Percentiles rank a stretch among this genome's conserved stretches.
These are phyloP conservation scores for Perilla frutescens DNA, from an alignment of 257 asterid species.

Conservation along the genomic window DNA sequence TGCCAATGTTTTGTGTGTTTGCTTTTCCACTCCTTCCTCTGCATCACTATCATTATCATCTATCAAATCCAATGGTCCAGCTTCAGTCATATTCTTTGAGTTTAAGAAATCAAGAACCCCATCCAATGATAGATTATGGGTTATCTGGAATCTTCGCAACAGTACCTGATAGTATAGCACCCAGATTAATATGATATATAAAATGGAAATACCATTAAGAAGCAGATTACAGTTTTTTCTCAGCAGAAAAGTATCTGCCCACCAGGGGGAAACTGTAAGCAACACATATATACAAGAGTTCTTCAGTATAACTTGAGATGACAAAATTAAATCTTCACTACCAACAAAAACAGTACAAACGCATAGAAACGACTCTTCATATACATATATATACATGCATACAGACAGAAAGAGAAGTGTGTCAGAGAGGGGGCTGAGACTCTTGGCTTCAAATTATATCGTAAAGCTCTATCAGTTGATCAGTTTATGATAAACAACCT, in stretches of 20 bases:
- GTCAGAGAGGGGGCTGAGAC: not conserved
- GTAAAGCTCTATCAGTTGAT: not conserved
- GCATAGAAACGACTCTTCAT: not conserved
- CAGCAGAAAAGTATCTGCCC: not conserved
- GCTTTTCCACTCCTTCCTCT: slow-evolving; percentile 91
- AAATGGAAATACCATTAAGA: not conserved
- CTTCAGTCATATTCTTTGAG: slow-evolving; percentile 94
- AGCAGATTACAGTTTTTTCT: not conserved
- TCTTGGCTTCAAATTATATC: too few relatives aligned
- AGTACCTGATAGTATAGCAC: slow-evolving; percentile 61
- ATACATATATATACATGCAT: too few relatives aligned
- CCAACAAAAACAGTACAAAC: not conserved
- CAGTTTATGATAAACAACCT: not conserved
- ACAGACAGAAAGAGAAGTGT: not conserved
- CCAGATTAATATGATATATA: not conserved
- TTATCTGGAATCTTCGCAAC: slow-evolving; percentile 84
- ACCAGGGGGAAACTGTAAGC: not conserved
- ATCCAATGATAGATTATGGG: slow-evolving; percentile 83
- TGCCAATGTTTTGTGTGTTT: slow-evolving; percentile 60
- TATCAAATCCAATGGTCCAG: slow-evolving; percentile 89
- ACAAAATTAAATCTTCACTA: not conserved
- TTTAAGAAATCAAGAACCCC: slow-evolving; percentile 94
- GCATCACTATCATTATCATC: slow-evolving; percentile 83
- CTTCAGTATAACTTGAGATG: not conserved
- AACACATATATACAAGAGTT: not conserved